phyloP scores from a whole-genome alignment of 768 basidiomycete species.

The Podaxis rugospora region DNA sequence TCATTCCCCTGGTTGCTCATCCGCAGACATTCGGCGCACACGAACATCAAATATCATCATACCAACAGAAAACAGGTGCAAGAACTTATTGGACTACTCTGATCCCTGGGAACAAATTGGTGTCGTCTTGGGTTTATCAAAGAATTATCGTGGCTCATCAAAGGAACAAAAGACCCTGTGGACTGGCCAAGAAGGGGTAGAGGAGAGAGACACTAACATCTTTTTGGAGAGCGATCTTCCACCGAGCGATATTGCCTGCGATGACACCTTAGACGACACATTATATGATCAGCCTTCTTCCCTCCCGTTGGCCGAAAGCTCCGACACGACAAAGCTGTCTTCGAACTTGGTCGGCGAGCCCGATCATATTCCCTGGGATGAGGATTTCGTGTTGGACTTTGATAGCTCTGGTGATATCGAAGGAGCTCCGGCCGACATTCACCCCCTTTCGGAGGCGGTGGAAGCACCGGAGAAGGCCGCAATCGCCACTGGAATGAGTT shows the following conservation, averaged over 20 bases:
- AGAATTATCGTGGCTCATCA: background rate
- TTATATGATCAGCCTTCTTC: background rate
- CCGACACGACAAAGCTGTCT: background rate
- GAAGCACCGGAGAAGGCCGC: background rate
- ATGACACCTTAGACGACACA: background rate
- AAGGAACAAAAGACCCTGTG: background rate
- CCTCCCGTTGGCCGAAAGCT: constrained; percentile 7
- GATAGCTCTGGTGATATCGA: background rate
- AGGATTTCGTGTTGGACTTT: background rate
- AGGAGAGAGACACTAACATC: background rate
- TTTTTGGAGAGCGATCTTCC: constrained; percentile 3
- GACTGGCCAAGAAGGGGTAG: background rate
- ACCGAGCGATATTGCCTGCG: constrained; percentile 4
- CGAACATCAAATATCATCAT: background rate
- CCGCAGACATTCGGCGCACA: too few species aligned
- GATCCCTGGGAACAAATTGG: constrained; percentile 9
- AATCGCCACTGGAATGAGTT: background rate
- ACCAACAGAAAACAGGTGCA: background rate
- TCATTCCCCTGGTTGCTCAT: background rate
- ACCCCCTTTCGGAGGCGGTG: background rate
- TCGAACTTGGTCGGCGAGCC: background rate
- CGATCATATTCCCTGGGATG: background rate
- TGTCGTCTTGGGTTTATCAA: background rate
- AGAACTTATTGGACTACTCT: constrained; percentile 6
- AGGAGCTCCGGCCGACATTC: background rate